Percentiles rank a stretch among this genome's conserved stretches.
Conservation (phyloP, 139 green algal genomes). For the Choricystis sp. region DNA sequence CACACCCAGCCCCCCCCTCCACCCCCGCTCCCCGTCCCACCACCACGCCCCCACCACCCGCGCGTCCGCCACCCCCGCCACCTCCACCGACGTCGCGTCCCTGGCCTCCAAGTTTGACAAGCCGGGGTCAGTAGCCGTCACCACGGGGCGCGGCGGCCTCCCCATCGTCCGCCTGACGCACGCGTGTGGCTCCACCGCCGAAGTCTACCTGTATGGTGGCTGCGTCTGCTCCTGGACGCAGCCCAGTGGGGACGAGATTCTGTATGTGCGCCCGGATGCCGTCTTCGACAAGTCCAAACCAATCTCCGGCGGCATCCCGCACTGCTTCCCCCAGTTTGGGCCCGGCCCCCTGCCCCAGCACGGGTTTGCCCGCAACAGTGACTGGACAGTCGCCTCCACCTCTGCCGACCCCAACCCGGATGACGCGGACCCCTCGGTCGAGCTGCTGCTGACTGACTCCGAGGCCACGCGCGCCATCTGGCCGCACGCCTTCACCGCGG, state of each 20-base stretch:
- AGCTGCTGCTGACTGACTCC: conserved; percentile 69
- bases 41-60: not conserved
- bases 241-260: conserved; percentile 66
- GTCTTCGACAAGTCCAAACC: conserved; percentile 86
- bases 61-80: not conserved
- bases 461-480: conserved; percentile 88
- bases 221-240: conserved; percentile 78
- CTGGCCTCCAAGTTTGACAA: conserved; percentile 16
- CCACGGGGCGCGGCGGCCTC: conserved; percentile 14
- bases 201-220: conserved; percentile 81
- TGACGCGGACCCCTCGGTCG: conserved; percentile 58
- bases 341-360: conserved; percentile 86
- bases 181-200: conserved; percentile 43
- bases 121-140: conserved; percentile 6
- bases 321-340: conserved; percentile 97
- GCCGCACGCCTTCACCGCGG: conserved; percentile 62
- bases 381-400: conserved; percentile 66
- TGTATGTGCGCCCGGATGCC: conserved; percentile 89
- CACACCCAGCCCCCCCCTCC: not conserved
- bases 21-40: not conserved
- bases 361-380: conserved; percentile 90
- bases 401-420: conserved; percentile 82
- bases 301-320: conserved; percentile 71
- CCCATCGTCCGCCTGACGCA: conserved; percentile 34
- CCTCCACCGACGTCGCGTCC: conserved; percentile 1